These are phyloP conservation scores for Tuber melanosporum DNA, from an alignment of 495 filamentous ascomycete species.

Conservation along the genomic window DNA sequence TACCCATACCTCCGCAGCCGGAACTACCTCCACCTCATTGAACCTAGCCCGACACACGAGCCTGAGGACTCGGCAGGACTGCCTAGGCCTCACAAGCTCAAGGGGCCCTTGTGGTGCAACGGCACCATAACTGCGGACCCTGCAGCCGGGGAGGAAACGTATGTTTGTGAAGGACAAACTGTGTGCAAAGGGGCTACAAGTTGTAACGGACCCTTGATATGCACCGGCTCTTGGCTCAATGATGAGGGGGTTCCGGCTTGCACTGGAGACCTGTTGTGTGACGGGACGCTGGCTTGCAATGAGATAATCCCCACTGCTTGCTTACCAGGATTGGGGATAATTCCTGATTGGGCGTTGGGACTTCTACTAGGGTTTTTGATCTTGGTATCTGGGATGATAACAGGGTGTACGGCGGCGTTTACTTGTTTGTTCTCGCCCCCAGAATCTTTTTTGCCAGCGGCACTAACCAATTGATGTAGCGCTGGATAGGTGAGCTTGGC, in stretches of 20 bases:
- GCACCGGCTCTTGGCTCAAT: conserved; percentile 26
- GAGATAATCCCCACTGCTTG: conserved; percentile 24
- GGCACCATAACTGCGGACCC: conserved; percentile 17
- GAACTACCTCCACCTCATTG: not conserved
- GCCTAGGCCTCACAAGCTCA: not conserved
- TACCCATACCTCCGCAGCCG: not conserved
- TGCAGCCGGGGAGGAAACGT: not conserved
- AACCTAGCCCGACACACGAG: not conserved
- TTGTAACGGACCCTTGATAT: conserved; percentile 23
- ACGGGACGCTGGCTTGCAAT: conserved; percentile 20
- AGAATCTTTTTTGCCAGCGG: not conserved
- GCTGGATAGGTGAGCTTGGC: conserved; percentile 20
- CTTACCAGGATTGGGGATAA: conserved; percentile 18
- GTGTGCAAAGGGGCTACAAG: conserved; percentile 22
- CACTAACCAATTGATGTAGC: conserved; percentile 1
- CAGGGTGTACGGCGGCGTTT: conserved; percentile 34
- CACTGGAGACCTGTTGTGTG: conserved; percentile 27
- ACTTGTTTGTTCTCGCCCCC: conserved; percentile 7
- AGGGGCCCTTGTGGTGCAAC: conserved; percentile 22
- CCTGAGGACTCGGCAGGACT: not conserved
- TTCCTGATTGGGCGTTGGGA: conserved; percentile 21
- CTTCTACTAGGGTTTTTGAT: conserved; percentile 28
- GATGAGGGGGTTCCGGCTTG: conserved; percentile 24
- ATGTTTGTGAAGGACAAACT: conserved; percentile 15
- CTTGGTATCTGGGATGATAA: conserved; percentile 24